Base-by-base conservation (phyloP, 2,329 filamentous ascomycete species). In the Cephalotrichum gorgonifer region DNA sequence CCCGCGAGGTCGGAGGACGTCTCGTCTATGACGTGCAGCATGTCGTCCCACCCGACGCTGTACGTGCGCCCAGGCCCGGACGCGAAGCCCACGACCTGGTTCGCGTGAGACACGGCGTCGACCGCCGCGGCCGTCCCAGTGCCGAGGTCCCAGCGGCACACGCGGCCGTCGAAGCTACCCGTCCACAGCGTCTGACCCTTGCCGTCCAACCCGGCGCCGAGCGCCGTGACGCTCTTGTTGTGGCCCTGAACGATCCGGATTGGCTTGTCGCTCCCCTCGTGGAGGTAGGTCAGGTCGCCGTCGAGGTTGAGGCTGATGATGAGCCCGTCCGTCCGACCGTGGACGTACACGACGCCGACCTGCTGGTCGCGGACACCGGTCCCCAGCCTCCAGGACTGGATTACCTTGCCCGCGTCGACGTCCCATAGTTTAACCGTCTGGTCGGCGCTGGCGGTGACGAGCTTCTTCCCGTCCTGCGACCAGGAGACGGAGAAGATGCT, bases 351-450 rank as follows among this genome's bases (percentile, higher is more conserved):
- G 6, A 98, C 88, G 47, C 93, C 93, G 28, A 97, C 88, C 63
- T 98, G 93, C 65, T 98, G 93, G 62, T 96, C 78, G 3, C 76
- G 75, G 33, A 96, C 73, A 61, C 79, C 85, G 28, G 79, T 80
- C 22, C 90, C 89, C 62, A 97, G 78, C 54, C 79, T 79, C 93
- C 93, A 98, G 25, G 79, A 87, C 63, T 94, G 86, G 7, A 84
- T 73, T 20, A 79, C 79, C 61, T 85, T 85, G 30, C 85, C 88
- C 14, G 82, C 74, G 61, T 95, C 88, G 2, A 80, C 82, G 60
- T 97, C 90, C 93, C 93, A 98, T 25, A 96, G 77, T 64, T 89
- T 90, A 49, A 98, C 87, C 0, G 89, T 96, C 68, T 93, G 88
- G 63, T 98, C 93, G 8, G 88, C 91, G 59, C 89, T 95, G 15